Conservation (phyloP, 73 alveolate species). For the Symbiodinium natans region DNA sequence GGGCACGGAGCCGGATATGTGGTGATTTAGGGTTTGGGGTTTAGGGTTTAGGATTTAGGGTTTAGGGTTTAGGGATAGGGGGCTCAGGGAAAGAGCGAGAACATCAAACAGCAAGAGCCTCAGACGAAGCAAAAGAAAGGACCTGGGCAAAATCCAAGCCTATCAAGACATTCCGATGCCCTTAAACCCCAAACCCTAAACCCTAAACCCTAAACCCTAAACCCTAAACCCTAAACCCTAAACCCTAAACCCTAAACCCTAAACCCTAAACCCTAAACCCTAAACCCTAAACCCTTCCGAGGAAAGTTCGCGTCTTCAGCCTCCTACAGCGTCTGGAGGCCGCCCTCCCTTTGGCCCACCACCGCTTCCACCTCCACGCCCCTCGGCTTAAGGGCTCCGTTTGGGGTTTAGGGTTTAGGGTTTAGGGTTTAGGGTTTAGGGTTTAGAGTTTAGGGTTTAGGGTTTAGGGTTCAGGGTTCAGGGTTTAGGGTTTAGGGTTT, state of each 20-base stretch:
- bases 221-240: background rate
- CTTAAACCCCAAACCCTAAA: background rate
- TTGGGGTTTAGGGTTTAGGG: background rate
- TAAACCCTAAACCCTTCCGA: background rate
- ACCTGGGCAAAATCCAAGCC: too few relatives aligned
- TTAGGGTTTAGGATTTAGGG: too few relatives aligned
- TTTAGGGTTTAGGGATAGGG: too few relatives aligned
- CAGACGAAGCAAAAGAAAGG: too few relatives aligned
- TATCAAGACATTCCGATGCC: too few relatives aligned
- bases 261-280: background rate
- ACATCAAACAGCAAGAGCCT: too few relatives aligned
- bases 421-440: background rate
- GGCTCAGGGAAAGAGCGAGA: too few relatives aligned
- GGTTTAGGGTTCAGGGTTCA: too few relatives aligned
- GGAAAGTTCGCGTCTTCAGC: constrained; percentile 74
- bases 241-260: background rate
- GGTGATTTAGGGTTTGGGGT: too few relatives aligned
- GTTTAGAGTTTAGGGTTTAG: background rate
- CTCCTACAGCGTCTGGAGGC: constrained; percentile 76
- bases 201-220: background rate
- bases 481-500: too few relatives aligned
- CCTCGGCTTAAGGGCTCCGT: background rate
- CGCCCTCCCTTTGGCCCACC: constrained; percentile 55
- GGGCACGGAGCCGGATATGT: too few relatives aligned
- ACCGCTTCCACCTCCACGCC: constrained; percentile 60